A percentile compares a stretch with the other conserved stretches of the same genome.
Conservation (phyloP, 2,329 filamentous ascomycete genomes). For the Cryphonectria carpinicola region DNA sequence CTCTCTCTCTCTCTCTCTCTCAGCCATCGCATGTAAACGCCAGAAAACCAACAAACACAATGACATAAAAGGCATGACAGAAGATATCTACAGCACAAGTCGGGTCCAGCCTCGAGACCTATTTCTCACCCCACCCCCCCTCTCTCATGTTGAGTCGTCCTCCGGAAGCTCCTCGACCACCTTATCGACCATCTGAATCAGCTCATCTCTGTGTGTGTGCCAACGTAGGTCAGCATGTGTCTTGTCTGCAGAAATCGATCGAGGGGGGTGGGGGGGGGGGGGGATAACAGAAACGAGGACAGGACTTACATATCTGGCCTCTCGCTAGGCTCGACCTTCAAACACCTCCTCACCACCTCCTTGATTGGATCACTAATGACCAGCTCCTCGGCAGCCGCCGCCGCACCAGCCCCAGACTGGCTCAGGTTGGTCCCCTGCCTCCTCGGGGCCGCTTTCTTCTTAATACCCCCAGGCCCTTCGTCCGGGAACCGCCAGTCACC, state of each 20-base stretch:
- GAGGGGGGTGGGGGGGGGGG: neutral
- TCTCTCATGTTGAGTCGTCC: slow-evolving; percentile 42
- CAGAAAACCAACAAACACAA: neutral
- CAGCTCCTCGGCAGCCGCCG: slow-evolving; percentile 47
- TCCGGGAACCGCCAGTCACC: slow-evolving; percentile 98
- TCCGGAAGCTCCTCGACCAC: slow-evolving; percentile 71
- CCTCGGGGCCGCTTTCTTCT: slow-evolving; percentile 43
- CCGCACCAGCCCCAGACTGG: slow-evolving; percentile 35
- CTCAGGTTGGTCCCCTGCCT: slow-evolving; percentile 34
- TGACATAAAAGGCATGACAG: neutral
- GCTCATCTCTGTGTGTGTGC: slow-evolving; percentile 56
- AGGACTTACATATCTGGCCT: slow-evolving; percentile 70
- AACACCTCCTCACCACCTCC: slow-evolving; percentile 83
- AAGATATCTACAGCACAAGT: neutral
- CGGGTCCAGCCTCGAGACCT: slow-evolving; percentile 4
- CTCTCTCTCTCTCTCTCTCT: neutral
- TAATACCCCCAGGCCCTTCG: slow-evolving; percentile 67
- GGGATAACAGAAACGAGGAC: neutral
- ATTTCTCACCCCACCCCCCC: no score
- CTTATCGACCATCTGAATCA: slow-evolving; percentile 77
- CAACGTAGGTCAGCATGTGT: slow-evolving; percentile 10
- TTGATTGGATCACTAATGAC: slow-evolving; percentile 81
- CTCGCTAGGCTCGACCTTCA: slow-evolving; percentile 85
- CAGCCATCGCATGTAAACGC: slow-evolving; percentile 2
- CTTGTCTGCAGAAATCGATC: neutral